phyloP scores from a whole-genome alignment of 1,139 yeast genomes.

The Yamadazyma dushanensis region DNA sequence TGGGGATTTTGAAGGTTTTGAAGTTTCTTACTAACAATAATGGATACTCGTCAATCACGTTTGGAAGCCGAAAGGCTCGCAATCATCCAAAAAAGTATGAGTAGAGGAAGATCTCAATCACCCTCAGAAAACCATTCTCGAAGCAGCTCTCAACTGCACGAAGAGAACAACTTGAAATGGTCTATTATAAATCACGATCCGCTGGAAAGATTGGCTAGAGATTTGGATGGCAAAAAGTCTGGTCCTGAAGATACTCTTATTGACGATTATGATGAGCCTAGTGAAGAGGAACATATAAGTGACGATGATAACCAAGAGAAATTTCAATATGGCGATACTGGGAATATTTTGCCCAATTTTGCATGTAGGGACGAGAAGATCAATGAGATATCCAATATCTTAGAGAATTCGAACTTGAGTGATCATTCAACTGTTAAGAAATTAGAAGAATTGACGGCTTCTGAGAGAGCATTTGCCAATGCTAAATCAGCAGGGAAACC shows the following conservation, averaged over 20 bases:
- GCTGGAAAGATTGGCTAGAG: slow-evolving; percentile 45
- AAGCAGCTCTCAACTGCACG: slow-evolving; percentile 39
- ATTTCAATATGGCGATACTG: slow-evolving; percentile 61
- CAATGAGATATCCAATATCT: slow-evolving; percentile 43
- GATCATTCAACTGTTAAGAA: slow-evolving; percentile 45
- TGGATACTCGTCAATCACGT: slow-evolving; percentile 36
- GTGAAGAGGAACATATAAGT: slow-evolving; percentile 69
- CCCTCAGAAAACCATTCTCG: slow-evolving; percentile 34
- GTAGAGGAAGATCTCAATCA: slow-evolving; percentile 41
- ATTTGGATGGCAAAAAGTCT: slow-evolving; percentile 11
- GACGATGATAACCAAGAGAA: slow-evolving; percentile 60
- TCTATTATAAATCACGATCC: slow-evolving; percentile 57
- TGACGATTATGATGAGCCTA: slow-evolving; percentile 31
- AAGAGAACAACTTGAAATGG: slow-evolving; percentile 48
- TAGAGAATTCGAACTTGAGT: slow-evolving; percentile 42
- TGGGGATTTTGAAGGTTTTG: too few species aligned
- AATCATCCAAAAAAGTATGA: slow-evolving; percentile 40
- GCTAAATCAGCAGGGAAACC: slow-evolving; percentile 52
- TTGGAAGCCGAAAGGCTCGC: slow-evolving; percentile 48
- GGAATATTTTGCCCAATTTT: slow-evolving; percentile 59
- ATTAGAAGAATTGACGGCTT: slow-evolving; percentile 58
- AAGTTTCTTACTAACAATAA: slow-evolving; percentile 3
- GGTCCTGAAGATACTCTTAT: slow-evolving; percentile 12
- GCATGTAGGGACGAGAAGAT: slow-evolving; percentile 51
- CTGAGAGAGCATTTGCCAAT: slow-evolving; percentile 60